Conservation (phyloP, 768 basidiomycete species). For the button mushroom (Agaricus bisporus) region DNA sequence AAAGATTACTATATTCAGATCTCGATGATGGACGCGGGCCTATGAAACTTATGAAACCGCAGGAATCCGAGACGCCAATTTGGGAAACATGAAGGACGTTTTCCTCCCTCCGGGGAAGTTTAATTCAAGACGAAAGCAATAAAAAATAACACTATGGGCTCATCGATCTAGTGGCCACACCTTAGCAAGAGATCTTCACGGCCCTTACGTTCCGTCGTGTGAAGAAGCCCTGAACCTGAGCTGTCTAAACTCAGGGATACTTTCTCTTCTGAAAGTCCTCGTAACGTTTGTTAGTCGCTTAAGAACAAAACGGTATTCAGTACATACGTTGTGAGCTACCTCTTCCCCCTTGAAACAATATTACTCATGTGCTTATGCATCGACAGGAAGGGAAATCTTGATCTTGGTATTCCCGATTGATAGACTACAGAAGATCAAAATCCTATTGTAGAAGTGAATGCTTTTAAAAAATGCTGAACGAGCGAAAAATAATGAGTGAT, state of each 20-base stretch:
- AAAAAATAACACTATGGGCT: background rate
- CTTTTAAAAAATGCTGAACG: background rate
- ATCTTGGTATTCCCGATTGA: background rate
- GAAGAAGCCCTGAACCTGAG: too few relatives aligned
- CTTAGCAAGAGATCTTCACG: too few relatives aligned
- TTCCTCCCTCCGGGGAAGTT: background rate
- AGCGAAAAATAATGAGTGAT: too few relatives aligned
- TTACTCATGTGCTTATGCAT: too few relatives aligned
- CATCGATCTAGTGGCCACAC: background rate
- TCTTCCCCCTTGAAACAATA: too few relatives aligned
- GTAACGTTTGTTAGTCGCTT: too few relatives aligned
- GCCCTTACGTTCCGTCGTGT: too few relatives aligned
- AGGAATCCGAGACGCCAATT: conserved; percentile 1
- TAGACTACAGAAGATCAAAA: background rate
- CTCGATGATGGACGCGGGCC: background rate
- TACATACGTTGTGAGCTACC: too few relatives aligned
- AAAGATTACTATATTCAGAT: too few relatives aligned
- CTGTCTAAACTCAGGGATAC: too few relatives aligned
- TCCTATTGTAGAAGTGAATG: background rate
- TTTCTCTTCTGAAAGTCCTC: too few relatives aligned
- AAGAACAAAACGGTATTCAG: too few relatives aligned
- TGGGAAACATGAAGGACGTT: background rate
- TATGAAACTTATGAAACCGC: background rate
- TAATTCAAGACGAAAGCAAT: background rate
- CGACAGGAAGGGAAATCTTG: background rate